phyloP scores from a whole-genome alignment of 108 stramenopile species.

The Cylindrotheca closterium region DNA sequence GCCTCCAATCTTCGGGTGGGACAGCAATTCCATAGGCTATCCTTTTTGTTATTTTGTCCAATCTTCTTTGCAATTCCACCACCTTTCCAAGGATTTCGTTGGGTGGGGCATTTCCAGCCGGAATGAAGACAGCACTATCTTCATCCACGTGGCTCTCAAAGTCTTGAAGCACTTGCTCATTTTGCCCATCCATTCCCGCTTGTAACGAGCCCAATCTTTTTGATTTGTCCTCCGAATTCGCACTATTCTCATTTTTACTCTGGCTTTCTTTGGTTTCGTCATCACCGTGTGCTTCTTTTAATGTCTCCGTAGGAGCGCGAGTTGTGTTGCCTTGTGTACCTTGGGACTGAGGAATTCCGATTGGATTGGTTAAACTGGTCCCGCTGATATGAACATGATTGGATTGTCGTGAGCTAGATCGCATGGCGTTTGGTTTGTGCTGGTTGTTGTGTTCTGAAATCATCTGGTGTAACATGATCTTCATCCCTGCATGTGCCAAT shows the following conservation, averaged over 20 bases:
- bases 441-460: slow-evolving; percentile 16
- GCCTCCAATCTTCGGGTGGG: slow-evolving; percentile 12
- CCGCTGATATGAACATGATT: slow-evolving; percentile 3
- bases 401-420: background rate
- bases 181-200: background rate
- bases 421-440: too few species aligned
- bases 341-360: background rate
- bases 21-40: slow-evolving; percentile 18
- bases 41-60: slow-evolving; percentile 9
- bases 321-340: background rate
- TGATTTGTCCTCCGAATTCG: background rate
- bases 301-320: background rate
- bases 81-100: slow-evolving; percentile 9
- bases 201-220: background rate
- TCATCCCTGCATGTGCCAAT: slow-evolving; percentile 15
- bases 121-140: background rate
- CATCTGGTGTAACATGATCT: slow-evolving; percentile 14
- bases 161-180: background rate
- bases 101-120: background rate
- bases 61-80: slow-evolving; percentile 17
- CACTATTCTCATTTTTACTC: background rate
- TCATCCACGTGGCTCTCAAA: background rate
- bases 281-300: background rate
- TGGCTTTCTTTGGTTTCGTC: background rate
- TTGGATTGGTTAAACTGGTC: background rate